Conservation (phyloP, 1,139 yeast species). For the Pichia sp. region DNA sequence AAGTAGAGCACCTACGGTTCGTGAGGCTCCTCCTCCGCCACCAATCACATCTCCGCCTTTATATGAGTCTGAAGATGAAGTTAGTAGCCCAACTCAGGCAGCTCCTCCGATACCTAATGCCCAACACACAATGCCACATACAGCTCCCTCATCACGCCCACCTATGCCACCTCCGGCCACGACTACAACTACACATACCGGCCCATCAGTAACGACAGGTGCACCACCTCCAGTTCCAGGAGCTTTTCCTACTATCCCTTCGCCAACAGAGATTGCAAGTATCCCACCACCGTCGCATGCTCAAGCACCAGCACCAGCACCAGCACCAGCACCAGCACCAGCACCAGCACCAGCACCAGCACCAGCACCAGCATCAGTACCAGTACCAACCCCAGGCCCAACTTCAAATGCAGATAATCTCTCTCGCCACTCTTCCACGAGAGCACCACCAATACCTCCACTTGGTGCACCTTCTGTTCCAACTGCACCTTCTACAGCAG, state of each 20-base stretch:
- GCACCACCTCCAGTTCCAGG: constrained; percentile 22
- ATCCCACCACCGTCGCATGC: constrained; percentile 12
- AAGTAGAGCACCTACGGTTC: constrained; percentile 2
- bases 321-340: no score
- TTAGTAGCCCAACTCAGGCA: constrained; percentile 4
- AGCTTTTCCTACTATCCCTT: constrained; percentile 16
- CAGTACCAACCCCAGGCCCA: constrained; percentile 7
- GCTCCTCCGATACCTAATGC: constrained; percentile 14
- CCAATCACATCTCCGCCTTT: constrained; percentile 2
- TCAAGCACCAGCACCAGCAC: no score
- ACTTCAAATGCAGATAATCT: constrained; percentile 1
- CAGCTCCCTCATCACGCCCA: constrained; percentile 15
- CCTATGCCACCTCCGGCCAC: constrained; percentile 18
- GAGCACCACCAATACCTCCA: constrained; percentile 16
- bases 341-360: constrained; percentile 25
- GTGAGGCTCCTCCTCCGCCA: constrained; percentile 3
- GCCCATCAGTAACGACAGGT: constrained; percentile 22
- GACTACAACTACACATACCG: constrained; percentile 17
- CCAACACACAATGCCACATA: constrained; percentile 17
- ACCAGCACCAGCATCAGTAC: constrained; percentile 15
- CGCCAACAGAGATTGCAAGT: constrained; percentile 17
- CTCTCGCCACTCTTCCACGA: constrained; percentile 9
- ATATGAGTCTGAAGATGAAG: neutral
- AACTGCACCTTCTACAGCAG: constrained; percentile 18
- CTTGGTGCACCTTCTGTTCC: constrained; percentile 18